Evolutionary conservation across 495 filamentous ascomycete genomes (phyloP), one percentile per base, ranked within the genome.

Genomic region (Daldinia decipiens): DNA sequence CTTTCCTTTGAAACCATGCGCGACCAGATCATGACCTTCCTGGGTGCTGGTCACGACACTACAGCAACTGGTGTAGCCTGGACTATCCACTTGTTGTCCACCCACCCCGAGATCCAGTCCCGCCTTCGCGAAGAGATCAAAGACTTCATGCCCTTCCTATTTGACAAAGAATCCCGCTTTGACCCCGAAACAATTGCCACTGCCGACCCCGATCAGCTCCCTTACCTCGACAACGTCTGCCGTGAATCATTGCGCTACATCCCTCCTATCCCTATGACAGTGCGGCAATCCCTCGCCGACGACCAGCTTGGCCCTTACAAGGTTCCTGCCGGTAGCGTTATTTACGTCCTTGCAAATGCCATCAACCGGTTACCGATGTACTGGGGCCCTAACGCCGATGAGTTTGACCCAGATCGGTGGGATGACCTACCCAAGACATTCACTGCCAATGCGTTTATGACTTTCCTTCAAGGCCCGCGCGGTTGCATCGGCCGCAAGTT

Each of bases 161-260:
- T 79, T 31, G 60, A 76, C 60, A 60, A 59, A 15, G 54, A 59
- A 3, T 50, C 57, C 0, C 68, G 65, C 9, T 66, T 72, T 32
- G 64, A 74, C 51, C 36, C 29, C 1, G 50, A 68, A n/a, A 40
- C 52, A 3, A 70, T 71, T 39, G 47, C 29, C 5, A 26, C 26
- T 9, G 65, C 68, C 1, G 77, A 81, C 62, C 53, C 66, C 7
- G 78, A 81, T 54, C 59, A 62, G 40, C 67, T 81, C 5, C 77
- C 76, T 4, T 80, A 74, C 62, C 74, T 81, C 3, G 78, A 82
- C 72, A 84, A 82, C 50, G 80, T 87, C 27, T 84, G 82, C 76
- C 81, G 82, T 59, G 83, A 85, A 67, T 81, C 81, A 12, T 75
- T 85, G 15, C 80, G 83, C 15, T 82, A 76, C 72, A 84, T 84